Percentiles rank a stretch among this genome's conserved stretches.
phyloP scores from a whole-genome alignment of 2,329 filamentous ascomycete species.

The Apiospora rasikravindrae region DNA sequence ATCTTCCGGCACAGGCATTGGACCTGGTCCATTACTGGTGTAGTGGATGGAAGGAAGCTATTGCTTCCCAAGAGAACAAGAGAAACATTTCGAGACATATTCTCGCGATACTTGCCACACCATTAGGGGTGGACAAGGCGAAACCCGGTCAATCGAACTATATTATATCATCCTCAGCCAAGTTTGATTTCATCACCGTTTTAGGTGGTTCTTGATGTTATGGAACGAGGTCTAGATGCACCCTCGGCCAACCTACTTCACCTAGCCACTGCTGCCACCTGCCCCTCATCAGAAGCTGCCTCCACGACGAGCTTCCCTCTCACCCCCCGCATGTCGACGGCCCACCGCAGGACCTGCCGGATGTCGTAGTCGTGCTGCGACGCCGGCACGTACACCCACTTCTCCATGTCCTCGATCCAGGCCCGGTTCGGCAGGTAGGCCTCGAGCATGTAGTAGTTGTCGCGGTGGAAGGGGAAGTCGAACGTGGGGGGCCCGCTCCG shows the following conservation, averaged over 20 bases:
- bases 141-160: too few relatives aligned
- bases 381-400: constrained; percentile 55
- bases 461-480: constrained; percentile 60
- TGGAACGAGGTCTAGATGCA: too few relatives aligned
- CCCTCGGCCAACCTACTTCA: background rate
- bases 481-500: constrained; percentile 55
- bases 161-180: too few relatives aligned
- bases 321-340: background rate
- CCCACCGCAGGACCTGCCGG: constrained; percentile 37
- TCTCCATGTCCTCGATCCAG: constrained; percentile 51
- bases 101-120: too few relatives aligned
- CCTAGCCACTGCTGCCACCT: background rate
- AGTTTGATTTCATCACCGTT: too few relatives aligned
- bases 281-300: background rate
- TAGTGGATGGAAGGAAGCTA: too few relatives aligned
- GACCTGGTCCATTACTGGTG: too few relatives aligned
- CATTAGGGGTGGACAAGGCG: too few relatives aligned
- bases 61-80: too few relatives aligned
- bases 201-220: background rate
- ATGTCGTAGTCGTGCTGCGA: constrained; percentile 47
- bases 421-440: constrained; percentile 61
- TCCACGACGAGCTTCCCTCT: background rate
- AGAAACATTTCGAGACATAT: too few relatives aligned
- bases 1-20: background rate
- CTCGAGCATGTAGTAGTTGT: constrained; percentile 64